Conservation (phyloP, 1,284 basidiomycete species). For the Tilletia walkeri region DNA sequence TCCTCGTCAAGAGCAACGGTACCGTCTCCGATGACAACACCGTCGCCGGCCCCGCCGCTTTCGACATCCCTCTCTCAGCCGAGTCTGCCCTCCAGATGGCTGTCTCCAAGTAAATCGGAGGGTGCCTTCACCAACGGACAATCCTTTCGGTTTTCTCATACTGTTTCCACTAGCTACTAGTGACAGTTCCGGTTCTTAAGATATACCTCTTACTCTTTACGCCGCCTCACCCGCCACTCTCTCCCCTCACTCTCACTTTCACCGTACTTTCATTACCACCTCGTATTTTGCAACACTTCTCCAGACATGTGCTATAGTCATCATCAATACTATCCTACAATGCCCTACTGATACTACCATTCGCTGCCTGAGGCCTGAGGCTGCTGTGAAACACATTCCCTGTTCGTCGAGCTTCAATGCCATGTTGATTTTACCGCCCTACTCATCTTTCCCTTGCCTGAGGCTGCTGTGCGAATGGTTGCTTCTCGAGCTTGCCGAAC, state of each 20-base stretch:
- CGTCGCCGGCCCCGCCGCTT: constrained; percentile 61
- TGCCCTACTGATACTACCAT: not conserved
- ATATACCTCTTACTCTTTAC: too few species aligned
- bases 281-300: not conserved
- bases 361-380: too few species aligned
- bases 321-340: not conserved
- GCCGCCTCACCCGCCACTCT: too few species aligned
- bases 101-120: constrained; percentile 12
- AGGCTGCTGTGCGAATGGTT: too few species aligned
- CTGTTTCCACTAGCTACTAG: not conserved
- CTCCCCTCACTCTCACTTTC: too few species aligned
- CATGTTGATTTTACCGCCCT: too few species aligned
- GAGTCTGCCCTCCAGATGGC: constrained; percentile 17
- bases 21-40: constrained; percentile 57
- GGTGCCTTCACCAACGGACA: not conserved
- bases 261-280: too few species aligned
- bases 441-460: too few species aligned
- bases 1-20: constrained; percentile 52
- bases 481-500: too few species aligned
- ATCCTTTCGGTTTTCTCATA: not conserved
- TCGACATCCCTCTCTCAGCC: constrained; percentile 47
- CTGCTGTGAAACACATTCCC: too few species aligned
- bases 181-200: not conserved
- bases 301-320: not conserved
- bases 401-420: too few species aligned